A percentile compares a stretch with the other conserved stretches of the same genome.
Evolutionary conservation across 75 land plant genomes (phyloP).

Genomic region (Selaginella tamariscina): DNA sequence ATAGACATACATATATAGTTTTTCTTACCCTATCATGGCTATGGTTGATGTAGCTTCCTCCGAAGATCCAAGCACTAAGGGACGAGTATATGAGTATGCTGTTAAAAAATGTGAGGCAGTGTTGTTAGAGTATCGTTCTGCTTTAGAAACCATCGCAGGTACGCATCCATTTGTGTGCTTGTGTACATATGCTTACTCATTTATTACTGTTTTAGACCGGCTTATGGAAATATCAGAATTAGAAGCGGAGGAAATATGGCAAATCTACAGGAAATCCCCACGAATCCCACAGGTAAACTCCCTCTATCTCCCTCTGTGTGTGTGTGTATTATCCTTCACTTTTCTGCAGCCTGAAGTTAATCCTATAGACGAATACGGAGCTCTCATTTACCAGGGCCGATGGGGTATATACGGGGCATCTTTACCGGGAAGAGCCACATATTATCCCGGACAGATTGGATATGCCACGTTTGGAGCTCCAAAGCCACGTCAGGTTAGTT

Average conservation of each 20-base stretch:
- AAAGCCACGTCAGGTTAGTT: constrained; percentile 60
- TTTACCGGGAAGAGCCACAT: constrained; percentile 83
- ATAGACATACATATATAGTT: too few species aligned
- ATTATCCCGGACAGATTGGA: constrained; percentile 71
- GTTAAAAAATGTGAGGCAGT: constrained; percentile 69
- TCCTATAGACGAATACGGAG: constrained; percentile 83
- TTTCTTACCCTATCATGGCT: not conserved
- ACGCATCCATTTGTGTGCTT: not conserved
- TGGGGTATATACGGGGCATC: constrained; percentile 94
- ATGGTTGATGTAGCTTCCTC: constrained; percentile 43
- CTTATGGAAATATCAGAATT: constrained; percentile 73
- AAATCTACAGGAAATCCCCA: constrained; percentile 60
- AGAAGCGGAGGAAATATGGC: constrained; percentile 70
- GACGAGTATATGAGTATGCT: constrained; percentile 87
- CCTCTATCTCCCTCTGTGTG: not conserved
- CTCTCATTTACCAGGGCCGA: constrained; percentile 69
- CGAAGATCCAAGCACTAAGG: constrained; percentile 80
- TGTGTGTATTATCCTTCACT: not conserved
- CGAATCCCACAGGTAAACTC: constrained; percentile 64
- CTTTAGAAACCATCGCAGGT: constrained; percentile 92
- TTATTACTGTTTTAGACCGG: constrained; percentile 33
- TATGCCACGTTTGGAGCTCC: constrained; percentile 91
- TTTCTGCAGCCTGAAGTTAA: constrained; percentile 47
- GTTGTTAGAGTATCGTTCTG: constrained; percentile 67
- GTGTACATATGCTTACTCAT: not conserved